These are phyloP conservation scores for Erodium maritimum DNA, from an alignment of 345 rosid species.

Conservation along the genomic window DNA sequence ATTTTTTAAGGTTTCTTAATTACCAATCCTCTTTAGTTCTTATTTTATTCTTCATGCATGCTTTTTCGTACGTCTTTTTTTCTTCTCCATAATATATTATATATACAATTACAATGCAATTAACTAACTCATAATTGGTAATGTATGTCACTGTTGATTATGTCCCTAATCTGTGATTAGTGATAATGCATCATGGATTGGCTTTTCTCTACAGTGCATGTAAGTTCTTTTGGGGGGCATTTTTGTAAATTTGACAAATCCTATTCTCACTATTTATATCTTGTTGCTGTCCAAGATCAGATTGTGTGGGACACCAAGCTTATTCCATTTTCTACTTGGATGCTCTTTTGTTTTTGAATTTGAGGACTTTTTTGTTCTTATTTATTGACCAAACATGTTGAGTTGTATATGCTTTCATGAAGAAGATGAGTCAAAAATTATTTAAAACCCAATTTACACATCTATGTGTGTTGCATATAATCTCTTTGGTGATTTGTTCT, in stretches of 20 bases:
- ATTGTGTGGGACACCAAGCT: not conserved
- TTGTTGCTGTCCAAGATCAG: not conserved
- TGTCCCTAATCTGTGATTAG: not conserved
- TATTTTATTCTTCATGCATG: constrained; percentile 10
- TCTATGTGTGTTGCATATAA: too few relatives aligned
- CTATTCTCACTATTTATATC: not conserved
- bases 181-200: not conserved
- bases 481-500: too few relatives aligned
- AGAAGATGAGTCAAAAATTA: too few relatives aligned
- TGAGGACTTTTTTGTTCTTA: not conserved
- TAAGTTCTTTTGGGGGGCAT: not conserved
- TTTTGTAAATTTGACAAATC: not conserved
- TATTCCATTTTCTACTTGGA: not conserved
- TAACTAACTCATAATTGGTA: too few relatives aligned
- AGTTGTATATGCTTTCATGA: too few relatives aligned
- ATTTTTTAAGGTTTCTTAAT: constrained; percentile 26
- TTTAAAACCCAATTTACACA: too few relatives aligned
- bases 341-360: not conserved
- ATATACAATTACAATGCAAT: too few relatives aligned
- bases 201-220: not conserved
- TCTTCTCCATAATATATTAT: not conserved
- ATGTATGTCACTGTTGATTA: not conserved
- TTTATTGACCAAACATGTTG: not conserved
- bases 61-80: constrained; percentile 3
- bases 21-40: constrained; percentile 4